Evolutionary conservation across 164 flowering plant genomes (phyloP).

Genomic region (Taxillus chinensis): DNA sequence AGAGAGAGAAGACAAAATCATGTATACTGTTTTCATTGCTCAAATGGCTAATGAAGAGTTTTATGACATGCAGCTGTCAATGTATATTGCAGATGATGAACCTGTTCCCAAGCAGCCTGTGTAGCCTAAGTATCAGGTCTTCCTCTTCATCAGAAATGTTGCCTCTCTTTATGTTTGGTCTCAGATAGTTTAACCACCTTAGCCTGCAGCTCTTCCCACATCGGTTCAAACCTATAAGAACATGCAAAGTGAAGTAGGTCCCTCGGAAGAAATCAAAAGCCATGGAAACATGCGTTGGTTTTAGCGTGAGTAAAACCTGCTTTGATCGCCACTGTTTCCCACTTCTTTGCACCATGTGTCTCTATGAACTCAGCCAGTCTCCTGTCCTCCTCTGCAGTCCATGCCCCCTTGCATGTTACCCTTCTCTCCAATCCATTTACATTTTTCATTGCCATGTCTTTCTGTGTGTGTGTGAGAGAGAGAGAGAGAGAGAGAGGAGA

Average conservation of each 20-base stretch:
- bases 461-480: background rate
- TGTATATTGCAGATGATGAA: background rate
- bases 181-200: constrained; percentile 35
- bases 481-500: background rate
- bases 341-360: constrained; percentile 29
- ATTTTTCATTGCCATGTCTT: constrained; percentile 19
- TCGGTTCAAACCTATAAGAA: constrained; percentile 20
- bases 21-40: no score
- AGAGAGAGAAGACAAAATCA: no score
- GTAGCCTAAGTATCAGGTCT: constrained; percentile 28
- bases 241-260: no score
- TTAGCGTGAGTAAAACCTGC: constrained; percentile 16
- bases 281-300: background rate
- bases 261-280: no score
- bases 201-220: constrained; percentile 36
- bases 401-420: constrained; percentile 25
- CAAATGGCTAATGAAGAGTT: no score
- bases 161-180: constrained; percentile 34
- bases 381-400: constrained; percentile 35
- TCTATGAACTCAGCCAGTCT: constrained; percentile 21
- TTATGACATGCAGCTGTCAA: no score
- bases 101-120: constrained; percentile 32
- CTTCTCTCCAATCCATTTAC: constrained; percentile 6
- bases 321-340: constrained; percentile 28
- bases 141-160: constrained; percentile 31